Evolutionary conservation across 1,284 basidiomycete genomes (phyloP).

Genomic region (Boletus semigastroideus): DNA sequence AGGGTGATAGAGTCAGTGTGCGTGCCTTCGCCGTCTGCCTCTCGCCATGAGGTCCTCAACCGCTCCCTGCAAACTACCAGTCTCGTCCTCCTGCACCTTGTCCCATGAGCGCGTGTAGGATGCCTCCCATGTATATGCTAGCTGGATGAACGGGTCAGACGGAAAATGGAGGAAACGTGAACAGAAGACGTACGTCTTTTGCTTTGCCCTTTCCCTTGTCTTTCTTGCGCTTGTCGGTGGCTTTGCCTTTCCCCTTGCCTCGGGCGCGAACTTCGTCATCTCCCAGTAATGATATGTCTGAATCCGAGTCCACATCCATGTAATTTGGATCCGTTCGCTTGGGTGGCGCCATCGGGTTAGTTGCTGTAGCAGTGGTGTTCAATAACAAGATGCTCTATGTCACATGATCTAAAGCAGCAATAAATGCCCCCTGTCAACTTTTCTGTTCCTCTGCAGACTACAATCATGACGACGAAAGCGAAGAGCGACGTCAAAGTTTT

Average conservation of each 20-base stretch:
- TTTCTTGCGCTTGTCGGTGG: conserved; percentile 40
- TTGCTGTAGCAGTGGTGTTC: too few relatives aligned
- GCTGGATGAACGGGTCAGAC: conserved; percentile 39
- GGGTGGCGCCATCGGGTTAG: conserved; percentile 19
- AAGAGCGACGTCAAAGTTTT: conserved; percentile 55
- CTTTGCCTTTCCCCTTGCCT: conserved; percentile 46
- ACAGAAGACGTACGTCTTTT: conserved; percentile 44
- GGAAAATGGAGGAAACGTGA: not conserved
- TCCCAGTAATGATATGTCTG: conserved; percentile 37
- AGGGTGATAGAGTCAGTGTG: not conserved
- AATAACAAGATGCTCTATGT: not conserved
- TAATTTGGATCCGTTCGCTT: conserved; percentile 30
- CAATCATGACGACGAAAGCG: conserved; percentile 41
- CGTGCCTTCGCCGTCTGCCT: conserved; percentile 79
- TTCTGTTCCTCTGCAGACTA: not conserved
- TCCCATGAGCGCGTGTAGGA: conserved; percentile 96
- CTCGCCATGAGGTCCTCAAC: conserved; percentile 89
- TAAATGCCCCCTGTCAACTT: too few relatives aligned
- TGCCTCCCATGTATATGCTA: conserved; percentile 94
- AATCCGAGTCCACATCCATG: conserved; percentile 43
- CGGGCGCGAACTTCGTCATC: conserved; percentile 36
- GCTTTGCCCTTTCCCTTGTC: conserved; percentile 46
- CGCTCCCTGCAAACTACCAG: conserved; percentile 85
- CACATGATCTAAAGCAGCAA: not conserved
- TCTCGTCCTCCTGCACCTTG: conserved; percentile 93